These are phyloP conservation scores for Arachnomyces sp. DNA, from an alignment of 2,329 filamentous ascomycete genomes.

Conservation along the genomic window DNA sequence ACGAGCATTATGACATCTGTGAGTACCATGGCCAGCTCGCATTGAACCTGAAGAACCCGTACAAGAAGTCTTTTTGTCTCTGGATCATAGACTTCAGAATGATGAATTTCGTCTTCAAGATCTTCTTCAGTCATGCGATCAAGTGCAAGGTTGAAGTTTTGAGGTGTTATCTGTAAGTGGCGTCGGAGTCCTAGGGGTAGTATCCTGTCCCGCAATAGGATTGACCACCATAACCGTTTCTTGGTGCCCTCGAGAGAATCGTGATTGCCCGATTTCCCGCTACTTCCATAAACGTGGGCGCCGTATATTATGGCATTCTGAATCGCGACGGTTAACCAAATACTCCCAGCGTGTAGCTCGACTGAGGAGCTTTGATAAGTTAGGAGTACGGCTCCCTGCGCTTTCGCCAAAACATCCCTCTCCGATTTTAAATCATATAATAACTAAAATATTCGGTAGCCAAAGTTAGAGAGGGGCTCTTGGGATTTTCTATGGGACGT, in stretches of 20 bases:
- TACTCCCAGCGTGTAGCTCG: slow-evolving; percentile 22
- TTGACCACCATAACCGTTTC: slow-evolving; percentile 51
- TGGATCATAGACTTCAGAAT: slow-evolving; percentile 40
- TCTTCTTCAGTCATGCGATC: slow-evolving; percentile 35
- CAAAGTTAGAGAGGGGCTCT: too few relatives aligned
- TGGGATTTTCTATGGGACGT: background rate
- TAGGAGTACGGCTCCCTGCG: slow-evolving; percentile 26
- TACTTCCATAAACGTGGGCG: slow-evolving; percentile 39
- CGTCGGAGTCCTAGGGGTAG: slow-evolving; percentile 45
- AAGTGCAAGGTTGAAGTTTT: slow-evolving; percentile 40
- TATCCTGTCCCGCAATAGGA: slow-evolving; percentile 46
- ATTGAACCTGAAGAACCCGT: slow-evolving; percentile 40
- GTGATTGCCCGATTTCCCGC: slow-evolving; percentile 30
- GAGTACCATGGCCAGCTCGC: slow-evolving; percentile 40
- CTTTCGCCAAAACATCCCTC: slow-evolving; percentile 16
- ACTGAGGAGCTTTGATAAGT: slow-evolving; percentile 34
- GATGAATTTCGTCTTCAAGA: slow-evolving; percentile 39
- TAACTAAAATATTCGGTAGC: slow-evolving; percentile 11
- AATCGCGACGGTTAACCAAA: slow-evolving; percentile 45
- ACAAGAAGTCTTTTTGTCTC: slow-evolving; percentile 40
- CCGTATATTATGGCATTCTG: slow-evolving; percentile 43
- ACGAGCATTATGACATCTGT: slow-evolving; percentile 42
- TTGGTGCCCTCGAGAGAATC: slow-evolving; percentile 30
- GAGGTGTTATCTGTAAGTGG: slow-evolving; percentile 43
- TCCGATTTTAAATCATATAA: slow-evolving; percentile 26